These are phyloP conservation scores for Aspergillus panamensis DNA, from an alignment of 495 filamentous ascomycete species.

Conservation along the genomic window DNA sequence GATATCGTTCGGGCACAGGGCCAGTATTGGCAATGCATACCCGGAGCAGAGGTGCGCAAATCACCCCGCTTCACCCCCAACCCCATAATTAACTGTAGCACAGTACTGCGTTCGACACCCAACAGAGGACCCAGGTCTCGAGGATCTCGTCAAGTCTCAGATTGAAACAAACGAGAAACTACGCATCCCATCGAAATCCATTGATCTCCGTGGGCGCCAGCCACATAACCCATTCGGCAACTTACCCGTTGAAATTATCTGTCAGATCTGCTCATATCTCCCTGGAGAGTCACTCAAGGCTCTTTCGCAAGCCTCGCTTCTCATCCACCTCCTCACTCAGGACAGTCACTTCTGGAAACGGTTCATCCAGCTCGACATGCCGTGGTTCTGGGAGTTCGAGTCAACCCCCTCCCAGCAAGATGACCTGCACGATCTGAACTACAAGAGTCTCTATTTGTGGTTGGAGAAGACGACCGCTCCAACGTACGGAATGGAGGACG, in stretches of 20 bases:
- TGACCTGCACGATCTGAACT: conserved; percentile 12
- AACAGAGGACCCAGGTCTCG: conserved; percentile 13
- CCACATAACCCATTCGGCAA: conserved; percentile 20
- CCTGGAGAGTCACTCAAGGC: conserved; percentile 17
- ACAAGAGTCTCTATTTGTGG: conserved; percentile 21
- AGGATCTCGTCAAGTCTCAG: conserved; percentile 9
- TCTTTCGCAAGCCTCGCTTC: conserved; percentile 19
- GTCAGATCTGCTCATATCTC: conserved; percentile 23
- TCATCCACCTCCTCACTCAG: conserved; percentile 18
- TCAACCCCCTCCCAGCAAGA: not conserved
- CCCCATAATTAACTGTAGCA: not conserved
- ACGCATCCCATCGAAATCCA: not conserved
- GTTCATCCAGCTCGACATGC: conserved; percentile 22
- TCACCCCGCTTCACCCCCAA: not conserved
- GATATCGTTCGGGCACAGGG: conserved; percentile 21
- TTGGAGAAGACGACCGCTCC: conserved; percentile 15
- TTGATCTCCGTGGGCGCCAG: conserved; percentile 7
- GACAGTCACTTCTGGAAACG: conserved; percentile 24
- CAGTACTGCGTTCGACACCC: conserved; percentile 23
- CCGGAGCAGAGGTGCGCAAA: conserved; percentile 19
- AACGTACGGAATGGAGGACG: conserved; percentile 21
- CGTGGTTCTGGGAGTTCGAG: conserved; percentile 22
- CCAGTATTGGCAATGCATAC: conserved; percentile 24
- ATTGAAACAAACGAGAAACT: conserved; percentile 9
- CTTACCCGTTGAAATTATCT: conserved; percentile 19